These are phyloP conservation scores for Pseudogymnoascus sp. DNA, from an alignment of 2,329 filamentous ascomycete species.

Conservation along the genomic window DNA sequence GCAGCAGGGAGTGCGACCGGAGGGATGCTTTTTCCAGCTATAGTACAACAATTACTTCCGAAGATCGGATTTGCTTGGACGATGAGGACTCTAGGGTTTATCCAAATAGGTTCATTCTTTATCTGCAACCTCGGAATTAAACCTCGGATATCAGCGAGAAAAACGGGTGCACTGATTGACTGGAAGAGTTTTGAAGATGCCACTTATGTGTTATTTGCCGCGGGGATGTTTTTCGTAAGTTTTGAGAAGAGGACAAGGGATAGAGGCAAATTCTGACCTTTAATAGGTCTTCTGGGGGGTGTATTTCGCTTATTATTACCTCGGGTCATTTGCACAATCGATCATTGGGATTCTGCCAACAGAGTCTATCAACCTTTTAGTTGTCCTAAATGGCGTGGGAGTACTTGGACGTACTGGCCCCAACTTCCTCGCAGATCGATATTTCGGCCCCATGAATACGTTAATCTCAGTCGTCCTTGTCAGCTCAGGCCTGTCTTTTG, in stretches of 20 bases:
- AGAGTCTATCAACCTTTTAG: slow-evolving; percentile 39
- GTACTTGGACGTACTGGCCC: slow-evolving; percentile 42
- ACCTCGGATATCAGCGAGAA: slow-evolving; percentile 33
- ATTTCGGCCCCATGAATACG: slow-evolving; percentile 44
- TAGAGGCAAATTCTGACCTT: not conserved
- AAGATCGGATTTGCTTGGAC: slow-evolving; percentile 38
- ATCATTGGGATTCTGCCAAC: slow-evolving; percentile 30
- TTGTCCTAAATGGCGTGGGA: slow-evolving; percentile 47
- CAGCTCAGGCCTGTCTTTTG: slow-evolving; percentile 29
- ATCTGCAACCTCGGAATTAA: slow-evolving; percentile 31
- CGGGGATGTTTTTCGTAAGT: slow-evolving; percentile 29
- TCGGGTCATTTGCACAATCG: slow-evolving; percentile 33
- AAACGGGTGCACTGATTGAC: slow-evolving; percentile 36
- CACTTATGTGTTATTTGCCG: slow-evolving; percentile 36
- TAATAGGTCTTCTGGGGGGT: slow-evolving; percentile 30
- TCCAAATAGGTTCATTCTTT: slow-evolving; percentile 32
- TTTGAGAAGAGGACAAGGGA: slow-evolving; percentile 11
- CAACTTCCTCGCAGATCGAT: slow-evolving; percentile 38
- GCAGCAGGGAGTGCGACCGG: slow-evolving; percentile 29
- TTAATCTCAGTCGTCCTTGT: slow-evolving; percentile 38
- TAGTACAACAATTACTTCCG: slow-evolving; percentile 34
- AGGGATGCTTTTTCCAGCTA: slow-evolving; percentile 38
- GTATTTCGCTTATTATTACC: slow-evolving; percentile 33
- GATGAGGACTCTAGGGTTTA: slow-evolving; percentile 38
- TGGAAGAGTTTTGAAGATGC: slow-evolving; percentile 36